A percentile compares a stretch with the other conserved stretches of the same genome.
phyloP scores from a whole-genome alignment of 257 asterid genomes.

The Cynanchum wilfordii region DNA sequence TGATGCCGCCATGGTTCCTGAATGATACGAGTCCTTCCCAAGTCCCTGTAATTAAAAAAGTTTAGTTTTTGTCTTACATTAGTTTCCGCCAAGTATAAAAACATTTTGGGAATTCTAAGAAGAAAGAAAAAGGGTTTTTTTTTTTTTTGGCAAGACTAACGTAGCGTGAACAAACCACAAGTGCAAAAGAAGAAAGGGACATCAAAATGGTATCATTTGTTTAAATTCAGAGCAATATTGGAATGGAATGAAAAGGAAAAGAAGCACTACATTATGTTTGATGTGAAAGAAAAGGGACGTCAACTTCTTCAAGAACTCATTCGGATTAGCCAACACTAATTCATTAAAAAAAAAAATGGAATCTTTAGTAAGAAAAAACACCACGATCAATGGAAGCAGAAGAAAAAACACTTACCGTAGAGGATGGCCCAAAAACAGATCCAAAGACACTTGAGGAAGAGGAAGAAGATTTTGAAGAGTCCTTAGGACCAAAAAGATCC shows the following conservation, averaged over 20 bases:
- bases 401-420: slow-evolving; percentile 34
- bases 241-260: not conserved
- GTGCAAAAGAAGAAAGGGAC: not conserved
- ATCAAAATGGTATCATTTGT: not conserved
- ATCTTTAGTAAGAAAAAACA: not conserved
- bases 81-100: not conserved
- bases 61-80: too few species aligned
- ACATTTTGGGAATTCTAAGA: not conserved
- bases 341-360: not conserved
- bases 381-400: not conserved
- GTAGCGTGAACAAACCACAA: too few species aligned
- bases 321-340: slow-evolving; percentile 3
- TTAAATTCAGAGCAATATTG: not conserved
- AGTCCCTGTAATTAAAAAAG: slow-evolving; percentile 35
- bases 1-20: slow-evolving; percentile 22
- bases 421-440: slow-evolving; percentile 63
- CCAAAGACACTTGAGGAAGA: slow-evolving; percentile 37
- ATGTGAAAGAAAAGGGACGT: not conserved
- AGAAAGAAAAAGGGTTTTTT: not conserved
- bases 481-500: slow-evolving; percentile 70
- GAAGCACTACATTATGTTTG: not conserved
- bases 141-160: too few species aligned
- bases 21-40: slow-evolving; percentile 37
- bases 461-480: slow-evolving; percentile 42
- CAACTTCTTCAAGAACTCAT: slow-evolving; percentile 2